Percentiles rank a stretch among this genome's conserved stretches.
Conservation (phyloP, 106 monocot genomes). For the Phalaenopsis equestris region DNA sequence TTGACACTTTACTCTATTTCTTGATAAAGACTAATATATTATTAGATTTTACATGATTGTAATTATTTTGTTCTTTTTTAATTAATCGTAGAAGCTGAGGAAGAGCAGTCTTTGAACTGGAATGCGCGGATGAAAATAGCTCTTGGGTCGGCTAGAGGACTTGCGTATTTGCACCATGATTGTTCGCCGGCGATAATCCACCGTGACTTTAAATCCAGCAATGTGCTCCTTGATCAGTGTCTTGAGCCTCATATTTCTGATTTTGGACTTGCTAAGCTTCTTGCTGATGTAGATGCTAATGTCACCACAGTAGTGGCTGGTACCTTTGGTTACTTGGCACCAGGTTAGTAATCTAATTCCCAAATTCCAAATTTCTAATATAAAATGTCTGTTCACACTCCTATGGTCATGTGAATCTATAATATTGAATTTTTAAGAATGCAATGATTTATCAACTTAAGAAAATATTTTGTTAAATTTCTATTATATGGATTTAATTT, state of each 20-base stretch:
- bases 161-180: constrained; percentile 94
- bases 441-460: not conserved
- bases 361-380: not conserved
- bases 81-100: constrained; percentile 44
- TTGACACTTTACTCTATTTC: too few relatives aligned
- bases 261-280: constrained; percentile 84
- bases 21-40: not conserved
- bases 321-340: constrained; percentile 84
- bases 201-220: constrained; percentile 81
- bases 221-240: constrained; percentile 86
- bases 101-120: constrained; percentile 88
- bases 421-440: not conserved
- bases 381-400: not conserved
- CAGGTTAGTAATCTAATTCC: constrained; percentile 28
- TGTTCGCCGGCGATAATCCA: constrained; percentile 80
- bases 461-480: too few relatives aligned
- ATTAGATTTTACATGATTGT: not conserved
- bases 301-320: constrained; percentile 94
- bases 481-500: too few relatives aligned
- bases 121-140: constrained; percentile 95
- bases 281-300: constrained; percentile 68
- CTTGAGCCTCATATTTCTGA: constrained; percentile 89
- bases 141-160: constrained; percentile 75
- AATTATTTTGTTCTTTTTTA: not conserved
- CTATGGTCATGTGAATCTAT: not conserved